Conservation (phyloP, 1,139 yeast genomes). For the Arxiozyma telluris region DNA sequence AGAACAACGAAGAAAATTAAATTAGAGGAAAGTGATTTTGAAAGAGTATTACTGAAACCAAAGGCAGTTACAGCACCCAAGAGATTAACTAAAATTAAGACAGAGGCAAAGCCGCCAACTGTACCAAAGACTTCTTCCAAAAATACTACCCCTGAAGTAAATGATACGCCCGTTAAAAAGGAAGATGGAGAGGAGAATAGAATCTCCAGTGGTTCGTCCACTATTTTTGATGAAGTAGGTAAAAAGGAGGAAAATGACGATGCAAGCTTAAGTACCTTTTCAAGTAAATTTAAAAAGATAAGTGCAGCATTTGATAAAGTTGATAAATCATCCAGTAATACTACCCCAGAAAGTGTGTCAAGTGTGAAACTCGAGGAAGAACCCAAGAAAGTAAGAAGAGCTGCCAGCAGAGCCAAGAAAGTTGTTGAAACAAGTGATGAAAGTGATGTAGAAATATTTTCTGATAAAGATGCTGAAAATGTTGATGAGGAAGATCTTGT, state of each 20-base stretch:
- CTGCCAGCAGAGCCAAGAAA: slow-evolving; percentile 7
- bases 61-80: slow-evolving; percentile 21
- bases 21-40: slow-evolving; percentile 24
- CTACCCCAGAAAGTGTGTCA: slow-evolving; percentile 5
- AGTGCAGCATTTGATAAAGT: slow-evolving; percentile 22
- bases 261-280: slow-evolving; percentile 23
- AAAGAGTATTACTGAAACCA: slow-evolving; percentile 26
- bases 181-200: background rate
- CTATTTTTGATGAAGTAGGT: slow-evolving; percentile 15
- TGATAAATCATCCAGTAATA: slow-evolving; percentile 7
- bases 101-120: slow-evolving; percentile 10
- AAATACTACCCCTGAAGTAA: slow-evolving; percentile 9
- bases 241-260: slow-evolving; percentile 12
- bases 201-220: slow-evolving; percentile 7
- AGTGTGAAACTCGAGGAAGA: slow-evolving; percentile 4
- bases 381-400: background rate
- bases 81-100: slow-evolving; percentile 20
- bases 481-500: slow-evolving; percentile 19
- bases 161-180: slow-evolving; percentile 2
- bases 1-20: slow-evolving; percentile 18
- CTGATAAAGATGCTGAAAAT: slow-evolving; percentile 8
- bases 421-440: slow-evolving; percentile 16
- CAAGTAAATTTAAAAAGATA: slow-evolving; percentile 26
- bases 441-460: slow-evolving; percentile 19
- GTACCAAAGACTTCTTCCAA: slow-evolving; percentile 8